A percentile compares a stretch with the other conserved stretches of the same genome.
Evolutionary conservation across 441 rosid genomes (phyloP).

Genomic region (Sinapis alba): DNA sequence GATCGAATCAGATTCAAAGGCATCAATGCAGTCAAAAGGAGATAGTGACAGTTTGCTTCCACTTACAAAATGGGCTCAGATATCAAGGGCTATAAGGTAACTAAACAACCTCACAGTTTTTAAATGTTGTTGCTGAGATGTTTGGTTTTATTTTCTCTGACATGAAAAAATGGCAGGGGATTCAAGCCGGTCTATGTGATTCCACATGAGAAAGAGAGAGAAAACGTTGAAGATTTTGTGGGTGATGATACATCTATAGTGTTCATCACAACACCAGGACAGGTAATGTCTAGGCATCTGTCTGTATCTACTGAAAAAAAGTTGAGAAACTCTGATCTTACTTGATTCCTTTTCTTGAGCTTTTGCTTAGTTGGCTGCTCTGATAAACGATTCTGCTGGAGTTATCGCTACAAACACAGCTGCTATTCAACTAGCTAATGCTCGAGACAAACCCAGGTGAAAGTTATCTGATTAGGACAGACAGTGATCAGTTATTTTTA

Average conservation of each 20-base stretch:
- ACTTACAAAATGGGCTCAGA: constrained; percentile 67
- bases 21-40: constrained; percentile 89
- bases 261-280: constrained; percentile 91
- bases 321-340: not conserved
- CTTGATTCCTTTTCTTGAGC: constrained; percentile 15
- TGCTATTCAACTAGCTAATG: constrained; percentile 85
- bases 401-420: constrained; percentile 93
- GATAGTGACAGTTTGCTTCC: constrained; percentile 84
- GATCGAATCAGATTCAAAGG: constrained; percentile 88
- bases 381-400: constrained; percentile 87
- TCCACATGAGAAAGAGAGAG: constrained; percentile 93
- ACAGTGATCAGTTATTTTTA: constrained; percentile 5
- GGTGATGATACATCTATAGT: constrained; percentile 70
- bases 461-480: constrained; percentile 3
- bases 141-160: not conserved
- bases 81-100: constrained; percentile 63
- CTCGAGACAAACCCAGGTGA: constrained; percentile 78
- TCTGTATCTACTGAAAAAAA: not conserved
- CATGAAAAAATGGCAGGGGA: constrained; percentile 50
- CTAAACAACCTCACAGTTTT: constrained; percentile 18
- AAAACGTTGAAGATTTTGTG: constrained; percentile 74
- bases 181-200: constrained; percentile 76
- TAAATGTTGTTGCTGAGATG: not conserved
- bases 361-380: constrained; percentile 77
- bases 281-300: constrained; percentile 70